These are phyloP conservation scores for Dactylellina leptospora DNA, from an alignment of 2,329 filamentous ascomycete species.

Conservation along the genomic window DNA sequence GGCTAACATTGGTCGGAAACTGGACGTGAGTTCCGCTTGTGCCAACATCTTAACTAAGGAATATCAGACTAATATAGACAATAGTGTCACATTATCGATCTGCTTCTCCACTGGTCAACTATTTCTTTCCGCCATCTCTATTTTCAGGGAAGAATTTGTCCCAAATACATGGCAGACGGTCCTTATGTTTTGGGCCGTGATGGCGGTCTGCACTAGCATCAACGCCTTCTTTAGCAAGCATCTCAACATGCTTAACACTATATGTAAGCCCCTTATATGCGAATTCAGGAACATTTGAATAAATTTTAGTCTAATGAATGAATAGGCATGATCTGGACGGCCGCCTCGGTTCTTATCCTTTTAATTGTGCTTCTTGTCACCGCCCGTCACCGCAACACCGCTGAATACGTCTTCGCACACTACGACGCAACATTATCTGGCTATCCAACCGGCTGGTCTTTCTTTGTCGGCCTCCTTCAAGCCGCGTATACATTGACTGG, in stretches of 20 bases:
- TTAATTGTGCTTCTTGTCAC: conserved; percentile 68
- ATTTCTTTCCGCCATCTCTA: conserved; percentile 72
- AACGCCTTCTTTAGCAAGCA: conserved; percentile 72
- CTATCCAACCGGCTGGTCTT: conserved; percentile 75
- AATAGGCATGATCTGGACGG: conserved; percentile 70
- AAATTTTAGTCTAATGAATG: not conserved
- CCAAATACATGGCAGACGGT: conserved; percentile 75
- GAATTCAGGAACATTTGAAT: not conserved
- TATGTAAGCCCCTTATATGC: conserved; percentile 63
- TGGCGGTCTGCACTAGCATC: conserved; percentile 70
- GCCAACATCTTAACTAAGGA: not conserved
- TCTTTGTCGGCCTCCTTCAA: conserved; percentile 76
- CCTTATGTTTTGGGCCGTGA: conserved; percentile 76
- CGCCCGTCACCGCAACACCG: conserved; percentile 68
- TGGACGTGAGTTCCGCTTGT: conserved; percentile 66
- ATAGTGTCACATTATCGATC: conserved; percentile 67
- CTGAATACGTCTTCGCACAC: conserved; percentile 73
- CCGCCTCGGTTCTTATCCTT: conserved; percentile 67
- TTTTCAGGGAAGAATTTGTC: conserved; percentile 75
- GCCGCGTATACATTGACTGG: conserved; percentile 69
- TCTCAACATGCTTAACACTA: conserved; percentile 74
- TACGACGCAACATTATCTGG: conserved; percentile 73
- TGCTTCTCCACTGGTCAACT: conserved; percentile 77
- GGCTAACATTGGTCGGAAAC: conserved; percentile 76
- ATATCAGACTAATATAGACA: not conserved